Evolutionary conservation across 306 rosid genomes (phyloP).

Genomic region (Betula pendula): DNA sequence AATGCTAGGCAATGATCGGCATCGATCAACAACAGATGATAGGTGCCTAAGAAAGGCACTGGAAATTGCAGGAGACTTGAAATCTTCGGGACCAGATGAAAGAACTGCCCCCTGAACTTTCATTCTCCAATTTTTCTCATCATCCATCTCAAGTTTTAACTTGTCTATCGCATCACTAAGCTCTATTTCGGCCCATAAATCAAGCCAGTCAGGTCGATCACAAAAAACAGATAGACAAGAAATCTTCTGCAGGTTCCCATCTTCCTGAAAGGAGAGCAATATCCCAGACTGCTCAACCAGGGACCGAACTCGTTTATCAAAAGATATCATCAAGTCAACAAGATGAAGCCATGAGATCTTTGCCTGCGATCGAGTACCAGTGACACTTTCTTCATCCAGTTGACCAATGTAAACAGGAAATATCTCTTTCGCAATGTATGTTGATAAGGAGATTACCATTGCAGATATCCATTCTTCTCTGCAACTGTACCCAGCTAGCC

Average conservation of each 20-base stretch:
- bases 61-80: constrained; percentile 75
- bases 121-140: constrained; percentile 74
- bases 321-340: constrained; percentile 89
- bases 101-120: constrained; percentile 56
- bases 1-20: constrained; percentile 65
- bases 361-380: constrained; percentile 50
- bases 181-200: constrained; percentile 90
- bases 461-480: constrained; percentile 96
- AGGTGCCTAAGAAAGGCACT: constrained; percentile 55
- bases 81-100: constrained; percentile 57
- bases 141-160: constrained; percentile 51
- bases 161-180: constrained; percentile 66
- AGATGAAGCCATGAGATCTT: constrained; percentile 79
- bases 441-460: constrained; percentile 77
- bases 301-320: constrained; percentile 81
- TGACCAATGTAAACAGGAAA: constrained; percentile 67
- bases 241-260: constrained; percentile 49
- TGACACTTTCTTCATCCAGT: constrained; percentile 51
- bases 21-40: constrained; percentile 69
- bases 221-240: constrained; percentile 79
- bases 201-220: constrained; percentile 95
- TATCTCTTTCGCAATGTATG: constrained; percentile 81
- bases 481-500: constrained; percentile 81
- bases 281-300: constrained; percentile 76
- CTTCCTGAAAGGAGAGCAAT: constrained; percentile 61